These are phyloP conservation scores for Cymbidium sinense DNA, from an alignment of 106 monocot species.

Conservation along the genomic window DNA sequence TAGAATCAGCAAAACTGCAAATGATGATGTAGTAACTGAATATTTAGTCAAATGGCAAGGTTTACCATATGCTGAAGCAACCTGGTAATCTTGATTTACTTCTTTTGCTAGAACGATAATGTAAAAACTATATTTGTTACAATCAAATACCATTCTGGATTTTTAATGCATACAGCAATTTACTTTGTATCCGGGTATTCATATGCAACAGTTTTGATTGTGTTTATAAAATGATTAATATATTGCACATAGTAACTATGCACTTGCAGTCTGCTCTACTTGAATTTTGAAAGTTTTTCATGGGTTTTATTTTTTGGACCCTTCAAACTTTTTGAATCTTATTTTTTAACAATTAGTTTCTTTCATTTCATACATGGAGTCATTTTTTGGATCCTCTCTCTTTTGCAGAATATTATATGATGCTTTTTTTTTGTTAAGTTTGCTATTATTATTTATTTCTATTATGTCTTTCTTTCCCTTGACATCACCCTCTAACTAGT, in stretches of 20 bases:
- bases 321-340: background rate
- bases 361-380: background rate
- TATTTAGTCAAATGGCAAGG: slow-evolving; percentile 99
- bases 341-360: background rate
- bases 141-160: background rate
- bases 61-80: slow-evolving; percentile 98
- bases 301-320: background rate
- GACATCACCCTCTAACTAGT: background rate
- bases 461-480: background rate
- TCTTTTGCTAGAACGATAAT: background rate
- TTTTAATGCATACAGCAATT: background rate
- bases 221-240: background rate
- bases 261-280: no score
- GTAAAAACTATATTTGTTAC: background rate
- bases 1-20: slow-evolving; percentile 60
- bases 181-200: background rate
- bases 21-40: slow-evolving; percentile 82
- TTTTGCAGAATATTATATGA: background rate
- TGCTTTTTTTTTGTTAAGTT: background rate
- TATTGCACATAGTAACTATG: background rate
- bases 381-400: background rate
- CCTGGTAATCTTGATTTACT: slow-evolving; percentile 50
- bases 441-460: background rate
- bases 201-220: background rate
- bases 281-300: no score